Percentiles rank a stretch among this genome's conserved stretches.
phyloP scores from a whole-genome alignment of 306 rosid genomes.

The Pachyrhizus erosus region DNA sequence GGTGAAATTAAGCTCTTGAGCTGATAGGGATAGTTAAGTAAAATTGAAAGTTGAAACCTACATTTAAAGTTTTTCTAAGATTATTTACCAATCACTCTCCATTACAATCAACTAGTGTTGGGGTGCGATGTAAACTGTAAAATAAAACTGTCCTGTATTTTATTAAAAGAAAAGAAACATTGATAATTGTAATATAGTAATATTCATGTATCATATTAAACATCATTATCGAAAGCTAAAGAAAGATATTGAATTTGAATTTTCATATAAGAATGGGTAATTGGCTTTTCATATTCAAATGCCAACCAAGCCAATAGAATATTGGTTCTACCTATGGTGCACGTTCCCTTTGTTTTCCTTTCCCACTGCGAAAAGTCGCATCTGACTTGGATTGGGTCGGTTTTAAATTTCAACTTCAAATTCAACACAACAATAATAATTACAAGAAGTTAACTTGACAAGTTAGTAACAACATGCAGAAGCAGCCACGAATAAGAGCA shows the following conservation, averaged over 20 bases:
- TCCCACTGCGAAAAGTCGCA: slow-evolving; percentile 32
- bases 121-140: background rate
- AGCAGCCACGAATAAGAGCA: background rate
- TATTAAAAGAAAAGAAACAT: background rate
- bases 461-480: no score
- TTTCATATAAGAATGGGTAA: background rate
- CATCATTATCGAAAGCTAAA: background rate
- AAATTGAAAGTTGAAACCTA: background rate
- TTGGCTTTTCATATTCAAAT: background rate
- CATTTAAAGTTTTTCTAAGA: background rate
- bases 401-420: slow-evolving; percentile 29
- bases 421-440: background rate
- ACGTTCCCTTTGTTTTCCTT: background rate
- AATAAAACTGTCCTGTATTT: background rate
- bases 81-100: background rate
- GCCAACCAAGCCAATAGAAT: background rate
- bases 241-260: no score
- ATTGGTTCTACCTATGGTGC: background rate
- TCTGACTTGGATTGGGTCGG: background rate
- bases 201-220: background rate
- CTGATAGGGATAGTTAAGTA: background rate
- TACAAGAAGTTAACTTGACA: no score
- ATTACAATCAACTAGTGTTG: background rate
- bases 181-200: background rate
- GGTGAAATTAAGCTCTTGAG: background rate